A percentile compares a stretch with the other conserved stretches of the same genome.
These are phyloP conservation scores for Celoporthe dispersa DNA, from an alignment of 2,329 filamentous ascomycete genomes.

Conservation along the genomic window DNA sequence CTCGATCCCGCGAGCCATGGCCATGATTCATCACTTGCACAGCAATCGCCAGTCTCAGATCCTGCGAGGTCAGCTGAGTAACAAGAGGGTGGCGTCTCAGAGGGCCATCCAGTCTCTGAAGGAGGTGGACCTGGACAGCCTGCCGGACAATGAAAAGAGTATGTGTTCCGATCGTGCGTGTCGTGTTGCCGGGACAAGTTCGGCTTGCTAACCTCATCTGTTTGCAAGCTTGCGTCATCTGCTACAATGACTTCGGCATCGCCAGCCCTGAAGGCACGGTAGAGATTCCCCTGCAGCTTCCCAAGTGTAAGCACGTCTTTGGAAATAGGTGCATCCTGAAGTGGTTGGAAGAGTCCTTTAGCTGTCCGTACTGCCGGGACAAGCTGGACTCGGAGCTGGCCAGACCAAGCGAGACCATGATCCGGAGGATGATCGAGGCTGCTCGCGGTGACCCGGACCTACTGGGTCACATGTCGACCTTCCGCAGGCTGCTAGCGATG, in stretches of 20 bases:
- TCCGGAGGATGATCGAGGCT: conserved; percentile 36
- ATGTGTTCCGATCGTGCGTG: conserved; percentile 36
- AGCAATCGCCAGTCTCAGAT: conserved; percentile 41
- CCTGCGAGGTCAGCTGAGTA: conserved; percentile 48
- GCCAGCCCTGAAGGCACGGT: conserved; percentile 61
- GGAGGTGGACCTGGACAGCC: conserved; percentile 48
- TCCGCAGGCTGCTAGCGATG: not conserved
- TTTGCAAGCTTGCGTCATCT: conserved; percentile 61
- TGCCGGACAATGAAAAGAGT: conserved; percentile 55
- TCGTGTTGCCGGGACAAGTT: not conserved
- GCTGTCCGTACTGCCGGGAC: conserved; percentile 67
- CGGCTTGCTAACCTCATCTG: not conserved
- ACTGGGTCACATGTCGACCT: not conserved
- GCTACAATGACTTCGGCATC: conserved; percentile 65
- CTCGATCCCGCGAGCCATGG: conserved; percentile 44
- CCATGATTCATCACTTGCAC: not conserved
- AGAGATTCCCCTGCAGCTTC: conserved; percentile 61
- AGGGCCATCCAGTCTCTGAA: conserved; percentile 51
- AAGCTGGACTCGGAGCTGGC: conserved; percentile 58
- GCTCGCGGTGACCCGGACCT: conserved; percentile 22
- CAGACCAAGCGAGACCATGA: conserved; percentile 35
- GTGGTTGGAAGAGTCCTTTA: conserved; percentile 67
- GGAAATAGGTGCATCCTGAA: conserved; percentile 68
- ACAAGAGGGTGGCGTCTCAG: conserved; percentile 53
- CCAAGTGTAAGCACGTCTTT: conserved; percentile 67